phyloP scores from a whole-genome alignment of 2,329 filamentous ascomycete species.

The Diaporthe velutina region DNA sequence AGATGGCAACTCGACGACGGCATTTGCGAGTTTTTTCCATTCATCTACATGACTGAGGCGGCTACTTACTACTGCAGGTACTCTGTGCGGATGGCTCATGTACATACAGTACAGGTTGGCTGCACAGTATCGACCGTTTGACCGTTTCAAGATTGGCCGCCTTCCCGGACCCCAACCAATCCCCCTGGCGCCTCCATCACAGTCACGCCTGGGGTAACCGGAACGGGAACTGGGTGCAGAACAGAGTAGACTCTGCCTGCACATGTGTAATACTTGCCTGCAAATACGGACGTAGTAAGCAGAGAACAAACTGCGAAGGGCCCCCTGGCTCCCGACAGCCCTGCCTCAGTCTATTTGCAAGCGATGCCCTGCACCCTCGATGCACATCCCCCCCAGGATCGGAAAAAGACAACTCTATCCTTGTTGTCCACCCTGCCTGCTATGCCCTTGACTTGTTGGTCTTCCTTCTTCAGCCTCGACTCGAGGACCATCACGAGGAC shows the following conservation, averaged over 20 bases:
- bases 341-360: constrained; percentile 9
- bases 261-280: neutral
- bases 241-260: neutral
- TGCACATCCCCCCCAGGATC: constrained; percentile 7
- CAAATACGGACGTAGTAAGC: neutral
- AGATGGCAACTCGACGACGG: neutral
- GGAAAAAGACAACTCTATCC: constrained; percentile 16
- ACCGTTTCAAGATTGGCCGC: constrained; percentile 27
- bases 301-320: constrained; percentile 2
- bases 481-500: constrained; percentile 10
- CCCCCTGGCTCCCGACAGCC: constrained; percentile 1
- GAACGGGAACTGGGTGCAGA: constrained; percentile 4
- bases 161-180: too few species aligned
- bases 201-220: constrained; percentile 10
- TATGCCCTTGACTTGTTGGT: neutral
- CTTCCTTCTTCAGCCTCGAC: constrained; percentile 10
- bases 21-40: neutral
- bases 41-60: neutral
- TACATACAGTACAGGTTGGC: neutral
- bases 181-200: neutral
- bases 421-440: constrained; percentile 20
- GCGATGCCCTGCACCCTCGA: neutral
- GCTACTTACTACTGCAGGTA: neutral
- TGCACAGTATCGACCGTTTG: neutral
- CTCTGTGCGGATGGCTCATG: neutral